Base-by-base conservation (phyloP, 352 stramenopile species). In the Nothophytophthora sp. region DNA sequence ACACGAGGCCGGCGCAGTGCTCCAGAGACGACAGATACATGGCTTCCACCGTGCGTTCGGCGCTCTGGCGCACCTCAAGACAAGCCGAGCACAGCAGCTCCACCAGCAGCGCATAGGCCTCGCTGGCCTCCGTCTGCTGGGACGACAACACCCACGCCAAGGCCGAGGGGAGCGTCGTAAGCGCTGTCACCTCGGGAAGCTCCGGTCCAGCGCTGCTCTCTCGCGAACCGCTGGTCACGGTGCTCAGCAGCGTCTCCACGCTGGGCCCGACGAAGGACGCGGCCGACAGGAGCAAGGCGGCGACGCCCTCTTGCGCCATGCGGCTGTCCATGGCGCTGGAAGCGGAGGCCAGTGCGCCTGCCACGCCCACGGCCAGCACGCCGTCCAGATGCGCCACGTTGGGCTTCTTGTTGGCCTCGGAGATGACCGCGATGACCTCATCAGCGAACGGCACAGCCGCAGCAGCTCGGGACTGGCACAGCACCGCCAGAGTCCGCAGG, bases 341-440 rank as follows among this genome's bases (percentile, higher is more conserved):
- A 2, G 67, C 65, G 29, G 82, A 70, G 18, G 79, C 76, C 28
- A 91, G 72, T 19, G 59, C 60, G 22, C 80, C 82, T 16, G 77
- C 80, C 9, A 92, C 49, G 9, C 69, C 67, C 50, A 94, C 44
- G 13, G 86, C 79, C 2, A 95, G 56, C 25, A 95, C 58, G 12
- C 83, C 86, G 32, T 94, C 83, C n/a, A 92, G 46, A 49, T 92
- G 86, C 3, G 68, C 43, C 20, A 92, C 37, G 39, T 86, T 84
- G 0, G 74, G 62, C 63, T 93, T 95, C 66, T 94, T 95, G 47
- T 80, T 88, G 3, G 79, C 54, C 8, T 91, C 77, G 29, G 73
- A 58, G 24, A 85, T 67, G 23, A 95, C 57, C 0, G 53, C 52
- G 33, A 86, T 28, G n/a, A 92, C 39, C 51, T 91, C 73, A 6